phyloP scores from a whole-genome alignment of 345 rosid genomes.

The Gossypium longicalyx region DNA sequence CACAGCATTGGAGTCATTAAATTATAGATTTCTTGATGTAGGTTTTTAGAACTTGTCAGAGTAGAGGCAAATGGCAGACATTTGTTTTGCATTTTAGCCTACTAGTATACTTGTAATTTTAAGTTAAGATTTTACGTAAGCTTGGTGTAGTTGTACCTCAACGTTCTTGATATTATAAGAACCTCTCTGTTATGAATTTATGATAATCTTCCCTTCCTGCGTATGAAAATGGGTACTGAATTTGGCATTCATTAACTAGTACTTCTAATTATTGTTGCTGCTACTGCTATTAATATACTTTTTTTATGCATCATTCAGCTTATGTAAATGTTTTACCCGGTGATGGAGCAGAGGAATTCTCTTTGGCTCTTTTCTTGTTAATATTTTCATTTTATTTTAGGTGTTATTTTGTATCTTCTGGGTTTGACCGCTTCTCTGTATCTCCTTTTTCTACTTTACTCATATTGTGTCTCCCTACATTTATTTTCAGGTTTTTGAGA shows the following conservation, averaged over 20 bases:
- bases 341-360: neutral
- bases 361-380: neutral
- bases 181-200: neutral
- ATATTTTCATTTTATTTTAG: neutral
- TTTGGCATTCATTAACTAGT: neutral
- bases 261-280: neutral
- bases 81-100: neutral
- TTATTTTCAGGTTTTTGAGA: conserved; percentile 69
- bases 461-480: conserved; percentile 9
- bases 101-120: neutral
- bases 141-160: neutral
- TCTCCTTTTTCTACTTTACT: neutral
- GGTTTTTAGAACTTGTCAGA: neutral
- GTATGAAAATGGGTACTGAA: neutral
- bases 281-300: neutral
- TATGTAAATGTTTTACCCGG: neutral
- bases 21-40: neutral
- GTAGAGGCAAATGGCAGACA: neutral
- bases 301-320: neutral
- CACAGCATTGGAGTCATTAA: neutral
- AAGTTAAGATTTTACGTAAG: neutral
- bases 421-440: neutral
- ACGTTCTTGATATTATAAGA: neutral
- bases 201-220: neutral
- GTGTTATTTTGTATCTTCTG: neutral